phyloP scores from a whole-genome alignment of 1,284 basidiomycete species.

The Xerocomus cyaneibrunnescens region DNA sequence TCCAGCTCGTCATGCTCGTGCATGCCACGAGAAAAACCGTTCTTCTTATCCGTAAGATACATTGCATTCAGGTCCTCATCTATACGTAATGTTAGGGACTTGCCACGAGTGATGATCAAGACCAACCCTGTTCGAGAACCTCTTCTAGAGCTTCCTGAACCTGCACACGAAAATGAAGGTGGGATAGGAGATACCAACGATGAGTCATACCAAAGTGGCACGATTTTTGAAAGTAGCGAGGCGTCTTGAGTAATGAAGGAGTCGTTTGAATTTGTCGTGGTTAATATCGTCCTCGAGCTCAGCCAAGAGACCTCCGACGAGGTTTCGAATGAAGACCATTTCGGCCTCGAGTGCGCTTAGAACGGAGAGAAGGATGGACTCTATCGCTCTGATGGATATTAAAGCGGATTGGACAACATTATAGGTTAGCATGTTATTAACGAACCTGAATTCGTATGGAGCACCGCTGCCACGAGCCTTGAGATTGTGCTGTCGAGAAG shows the following conservation, averaged over 20 bases:
- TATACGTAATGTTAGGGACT: slow-evolving; percentile 34
- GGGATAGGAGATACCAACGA: background rate
- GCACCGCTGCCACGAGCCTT: slow-evolving; percentile 64
- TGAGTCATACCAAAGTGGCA: slow-evolving; percentile 64
- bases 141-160: slow-evolving; percentile 91
- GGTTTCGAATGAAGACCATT: slow-evolving; percentile 85
- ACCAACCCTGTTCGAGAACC: slow-evolving; percentile 80
- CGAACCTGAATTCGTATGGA: slow-evolving; percentile 89
- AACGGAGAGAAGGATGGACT: slow-evolving; percentile 87
- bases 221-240: slow-evolving; percentile 87
- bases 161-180: slow-evolving; percentile 38
- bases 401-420: slow-evolving; percentile 15
- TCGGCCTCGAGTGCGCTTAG: slow-evolving; percentile 90
- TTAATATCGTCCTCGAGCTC: slow-evolving; percentile 94
- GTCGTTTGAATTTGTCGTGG: slow-evolving; percentile 85
- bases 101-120: background rate
- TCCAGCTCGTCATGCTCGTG: slow-evolving; percentile 94
- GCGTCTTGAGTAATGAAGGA: slow-evolving; percentile 87
- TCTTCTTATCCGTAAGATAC: slow-evolving; percentile 85
- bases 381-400: slow-evolving; percentile 65
- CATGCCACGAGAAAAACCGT: slow-evolving; percentile 51
- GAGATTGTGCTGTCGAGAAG: slow-evolving; percentile 65
- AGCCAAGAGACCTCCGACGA: slow-evolving; percentile 85
- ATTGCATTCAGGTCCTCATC: slow-evolving; percentile 93
- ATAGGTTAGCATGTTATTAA: slow-evolving; percentile 13